phyloP scores from a whole-genome alignment of 2,329 filamentous ascomycete species.

The Colletotrichum sublineola region DNA sequence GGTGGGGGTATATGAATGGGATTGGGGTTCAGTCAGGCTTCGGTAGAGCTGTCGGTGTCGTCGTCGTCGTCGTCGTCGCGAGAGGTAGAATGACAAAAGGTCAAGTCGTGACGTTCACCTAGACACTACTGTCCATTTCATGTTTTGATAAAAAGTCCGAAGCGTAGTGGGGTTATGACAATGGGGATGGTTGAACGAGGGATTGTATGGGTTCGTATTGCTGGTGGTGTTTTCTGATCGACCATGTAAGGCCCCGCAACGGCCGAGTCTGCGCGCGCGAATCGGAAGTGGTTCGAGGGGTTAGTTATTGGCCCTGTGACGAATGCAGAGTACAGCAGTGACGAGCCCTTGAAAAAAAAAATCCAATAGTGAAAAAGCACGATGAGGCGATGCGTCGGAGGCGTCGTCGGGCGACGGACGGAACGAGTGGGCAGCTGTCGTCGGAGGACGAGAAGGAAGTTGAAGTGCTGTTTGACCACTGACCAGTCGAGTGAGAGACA shows the following conservation, averaged over 20 bases:
- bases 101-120: slow-evolving; percentile 22
- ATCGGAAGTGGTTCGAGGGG: background rate
- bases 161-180: slow-evolving; percentile 8
- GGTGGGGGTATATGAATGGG: slow-evolving; percentile 38
- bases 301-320: background rate
- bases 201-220: slow-evolving; percentile 7
- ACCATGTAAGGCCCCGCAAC: slow-evolving; percentile 15
- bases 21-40: slow-evolving; percentile 15
- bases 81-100: slow-evolving; percentile 4
- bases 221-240: slow-evolving; percentile 3
- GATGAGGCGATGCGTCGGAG: slow-evolving; percentile 10
- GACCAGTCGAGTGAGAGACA: background rate
- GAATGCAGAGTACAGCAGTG: background rate
- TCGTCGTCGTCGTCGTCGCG: slow-evolving; percentile 14
- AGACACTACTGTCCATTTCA: slow-evolving; percentile 35
- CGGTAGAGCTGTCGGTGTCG: background rate
- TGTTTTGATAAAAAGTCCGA: slow-evolving; percentile 12
- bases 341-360: background rate
- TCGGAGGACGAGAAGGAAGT: slow-evolving; percentile 3
- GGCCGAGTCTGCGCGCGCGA: slow-evolving; percentile 13
- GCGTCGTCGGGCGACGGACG: slow-evolving; percentile 27
- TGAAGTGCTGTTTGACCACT: slow-evolving; percentile 12
- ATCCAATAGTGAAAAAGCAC: background rate
- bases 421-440: slow-evolving; percentile 30
- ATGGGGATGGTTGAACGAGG: background rate